A percentile compares a stretch with the other conserved stretches of the same genome.
phyloP scores from a whole-genome alignment of 1,284 basidiomycete genomes.

The Athelia sp. region DNA sequence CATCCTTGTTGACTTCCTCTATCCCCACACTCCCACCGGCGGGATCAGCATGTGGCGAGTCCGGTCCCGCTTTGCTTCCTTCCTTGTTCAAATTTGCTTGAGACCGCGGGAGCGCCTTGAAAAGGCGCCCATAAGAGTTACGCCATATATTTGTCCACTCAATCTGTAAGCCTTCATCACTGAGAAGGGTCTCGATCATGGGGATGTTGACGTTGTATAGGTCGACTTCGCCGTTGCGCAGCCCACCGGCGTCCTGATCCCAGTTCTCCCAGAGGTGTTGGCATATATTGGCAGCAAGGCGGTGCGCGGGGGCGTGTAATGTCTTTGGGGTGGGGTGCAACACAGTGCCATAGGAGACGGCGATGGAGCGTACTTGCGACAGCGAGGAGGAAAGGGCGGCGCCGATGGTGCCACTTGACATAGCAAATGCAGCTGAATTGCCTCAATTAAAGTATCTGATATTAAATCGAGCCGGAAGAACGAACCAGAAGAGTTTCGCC shows the following conservation, averaged over 20 bases:
- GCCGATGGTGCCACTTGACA: slow-evolving; percentile 89
- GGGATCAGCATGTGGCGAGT: slow-evolving; percentile 22
- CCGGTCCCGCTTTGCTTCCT: slow-evolving; percentile 34
- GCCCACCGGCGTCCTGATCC: slow-evolving; percentile 62
- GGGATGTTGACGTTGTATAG: slow-evolving; percentile 83
- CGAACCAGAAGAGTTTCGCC: slow-evolving; percentile 76
- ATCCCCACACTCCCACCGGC: slow-evolving; percentile 1
- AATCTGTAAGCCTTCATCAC: slow-evolving; percentile 52
- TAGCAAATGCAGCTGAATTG: slow-evolving; percentile 79
- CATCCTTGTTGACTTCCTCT: slow-evolving; percentile 13
- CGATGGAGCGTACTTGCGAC: slow-evolving; percentile 65
- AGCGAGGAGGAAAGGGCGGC: slow-evolving; percentile 81
- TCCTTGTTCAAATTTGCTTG: slow-evolving; percentile 21
- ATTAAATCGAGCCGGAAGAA: not conserved
- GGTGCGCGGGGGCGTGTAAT: slow-evolving; percentile 66
- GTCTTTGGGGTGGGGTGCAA: slow-evolving; percentile 59
- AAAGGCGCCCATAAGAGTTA: slow-evolving; percentile 71
- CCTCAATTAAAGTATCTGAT: too few species aligned
- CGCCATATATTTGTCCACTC: slow-evolving; percentile 76
- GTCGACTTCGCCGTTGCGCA: slow-evolving; percentile 63
- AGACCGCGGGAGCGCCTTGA: slow-evolving; percentile 42
- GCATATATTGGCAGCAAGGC: slow-evolving; percentile 64
- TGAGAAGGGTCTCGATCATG: slow-evolving; percentile 56
- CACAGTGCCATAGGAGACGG: slow-evolving; percentile 83
- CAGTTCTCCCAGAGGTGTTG: slow-evolving; percentile 74